Evolutionary conservation across 2,329 filamentous ascomycete genomes (phyloP).

Genomic region (Basipetospora chlamydospora): DNA sequence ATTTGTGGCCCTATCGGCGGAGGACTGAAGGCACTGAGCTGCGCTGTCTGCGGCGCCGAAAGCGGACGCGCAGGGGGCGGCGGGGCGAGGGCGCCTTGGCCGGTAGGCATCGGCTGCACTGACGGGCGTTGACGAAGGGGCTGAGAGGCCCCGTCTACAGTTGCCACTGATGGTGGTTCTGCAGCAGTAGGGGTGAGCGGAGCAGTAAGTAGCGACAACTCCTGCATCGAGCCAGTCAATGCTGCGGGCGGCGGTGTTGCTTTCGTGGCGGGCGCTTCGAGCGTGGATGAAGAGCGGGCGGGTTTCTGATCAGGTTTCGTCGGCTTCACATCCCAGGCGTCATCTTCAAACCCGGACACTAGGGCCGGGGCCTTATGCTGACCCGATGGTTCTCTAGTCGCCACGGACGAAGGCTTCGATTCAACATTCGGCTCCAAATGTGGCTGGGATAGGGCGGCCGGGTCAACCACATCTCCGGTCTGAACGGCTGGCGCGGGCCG

Average conservation of each 20-base stretch:
- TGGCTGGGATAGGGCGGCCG: slow-evolving; percentile 65
- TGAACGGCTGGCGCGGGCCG: slow-evolving; percentile 77
- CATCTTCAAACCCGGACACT: slow-evolving; percentile 69
- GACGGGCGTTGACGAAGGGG: too few relatives aligned
- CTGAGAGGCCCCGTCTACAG: slow-evolving; percentile 4
- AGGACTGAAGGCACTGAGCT: slow-evolving; percentile 57
- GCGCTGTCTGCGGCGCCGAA: slow-evolving; percentile 74
- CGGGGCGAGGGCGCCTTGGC: slow-evolving; percentile 53
- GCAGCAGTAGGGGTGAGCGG: slow-evolving; percentile 34
- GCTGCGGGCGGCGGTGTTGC: not conserved
- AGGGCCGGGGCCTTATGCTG: slow-evolving; percentile 16
- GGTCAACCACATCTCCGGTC: slow-evolving; percentile 72
- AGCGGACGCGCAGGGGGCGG: slow-evolving; percentile 65
- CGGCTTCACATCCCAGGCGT: slow-evolving; percentile 71
- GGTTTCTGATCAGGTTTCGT: slow-evolving; percentile 41
- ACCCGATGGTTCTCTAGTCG: slow-evolving; percentile 12
- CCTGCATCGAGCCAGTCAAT: slow-evolving; percentile 49
- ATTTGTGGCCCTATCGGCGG: slow-evolving; percentile 71
- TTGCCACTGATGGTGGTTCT: slow-evolving; percentile 11
- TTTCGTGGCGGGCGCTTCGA: too few relatives aligned
- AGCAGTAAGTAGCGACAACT: slow-evolving; percentile 37
- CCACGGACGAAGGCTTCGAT: slow-evolving; percentile 6
- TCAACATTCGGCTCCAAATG: slow-evolving; percentile 14
- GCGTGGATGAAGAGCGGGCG: too few relatives aligned
- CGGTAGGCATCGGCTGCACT: slow-evolving; percentile 13